Evolutionary conservation across 768 basidiomycete genomes (phyloP), one percentile per base, ranked within the genome.

Genomic region (Ramaria rubella): DNA sequence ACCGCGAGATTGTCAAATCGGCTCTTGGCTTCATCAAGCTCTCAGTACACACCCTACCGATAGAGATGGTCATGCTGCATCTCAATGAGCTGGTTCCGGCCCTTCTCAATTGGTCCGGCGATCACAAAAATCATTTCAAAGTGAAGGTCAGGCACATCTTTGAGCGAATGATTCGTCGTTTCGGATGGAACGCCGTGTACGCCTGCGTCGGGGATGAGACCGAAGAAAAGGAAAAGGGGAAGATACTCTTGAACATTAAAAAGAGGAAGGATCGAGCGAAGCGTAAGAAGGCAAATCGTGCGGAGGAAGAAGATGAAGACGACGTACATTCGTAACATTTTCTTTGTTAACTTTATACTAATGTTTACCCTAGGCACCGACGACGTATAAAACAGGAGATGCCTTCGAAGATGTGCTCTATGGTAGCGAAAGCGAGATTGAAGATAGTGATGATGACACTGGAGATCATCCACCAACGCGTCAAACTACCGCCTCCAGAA

Each of bases 51-150:
- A 86, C 91, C 0, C 78, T 97, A 24, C 79, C 93, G 0, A 62
- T 75, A 0, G 79, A 86, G 3, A 70, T 90, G 58, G 73, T 96
- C 44, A 79, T 78, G n/a, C 88, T 87, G 0, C 85, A 94, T 62
- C 76, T 99, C 8, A 75, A 77, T 24, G 76, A 76, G 23, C 77
- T 98, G 23, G 90, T 98, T 0, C 90, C 92, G 1, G 87, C 86
- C 0, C 77, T 99, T 12, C 75, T 98, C 31, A 78, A 77, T 45
- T 95, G 96, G 93, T 91, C 92, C 5, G 93, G 96, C 66, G 94
- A 97, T 66, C 95, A 98, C 72, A 95, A 95, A 69, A 98, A 98
- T 65, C 96, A 97, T 67, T 98, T 99, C 83, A 98, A 98, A 70
- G 76, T 81, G 49, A 97, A 97, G 74, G 93, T 96, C 23, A 84